phyloP scores from a whole-genome alignment of 73 alveolate genomes.

The Effrenium voratum region DNA sequence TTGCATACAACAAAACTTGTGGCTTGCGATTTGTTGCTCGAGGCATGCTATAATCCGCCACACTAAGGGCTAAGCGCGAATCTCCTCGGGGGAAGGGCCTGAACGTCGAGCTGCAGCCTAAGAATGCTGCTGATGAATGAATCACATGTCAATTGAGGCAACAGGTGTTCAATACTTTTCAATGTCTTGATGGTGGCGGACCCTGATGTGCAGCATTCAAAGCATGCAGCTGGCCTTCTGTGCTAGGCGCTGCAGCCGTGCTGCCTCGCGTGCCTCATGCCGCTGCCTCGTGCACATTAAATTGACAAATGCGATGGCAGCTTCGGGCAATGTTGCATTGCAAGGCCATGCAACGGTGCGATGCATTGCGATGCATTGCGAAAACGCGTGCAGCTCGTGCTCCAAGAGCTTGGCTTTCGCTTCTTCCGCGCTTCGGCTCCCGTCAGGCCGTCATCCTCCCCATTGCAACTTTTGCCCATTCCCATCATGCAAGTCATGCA shows the following conservation, averaged over 20 bases:
- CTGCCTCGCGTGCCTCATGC: constrained; percentile 87
- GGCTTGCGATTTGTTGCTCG: neutral
- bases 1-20: neutral
- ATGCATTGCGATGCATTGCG: too few species aligned
- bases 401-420: neutral
- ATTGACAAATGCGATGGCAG: too few species aligned
- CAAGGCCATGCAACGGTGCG: too few species aligned
- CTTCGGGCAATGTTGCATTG: too few species aligned
- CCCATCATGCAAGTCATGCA: too few species aligned
- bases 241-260: constrained; percentile 89
- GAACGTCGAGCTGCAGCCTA: constrained; percentile 91
- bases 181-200: neutral
- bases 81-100: constrained; percentile 60
- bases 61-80: constrained; percentile 4
- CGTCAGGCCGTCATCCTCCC: constrained; percentile 57
- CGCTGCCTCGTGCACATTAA: constrained; percentile 71
- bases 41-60: neutral
- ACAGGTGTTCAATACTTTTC: neutral
- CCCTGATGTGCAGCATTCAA: neutral
- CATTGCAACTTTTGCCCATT: too few species aligned
- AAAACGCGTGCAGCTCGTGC: neutral
- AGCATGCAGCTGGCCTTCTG: constrained; percentile 35
- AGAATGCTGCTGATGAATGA: neutral
- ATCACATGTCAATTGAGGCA: neutral
- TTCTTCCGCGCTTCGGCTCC: constrained; percentile 73